Evolutionary conservation across 768 basidiomycete genomes (phyloP), one percentile per base, ranked within the genome.

Genomic region (Auricularia cornea): DNA sequence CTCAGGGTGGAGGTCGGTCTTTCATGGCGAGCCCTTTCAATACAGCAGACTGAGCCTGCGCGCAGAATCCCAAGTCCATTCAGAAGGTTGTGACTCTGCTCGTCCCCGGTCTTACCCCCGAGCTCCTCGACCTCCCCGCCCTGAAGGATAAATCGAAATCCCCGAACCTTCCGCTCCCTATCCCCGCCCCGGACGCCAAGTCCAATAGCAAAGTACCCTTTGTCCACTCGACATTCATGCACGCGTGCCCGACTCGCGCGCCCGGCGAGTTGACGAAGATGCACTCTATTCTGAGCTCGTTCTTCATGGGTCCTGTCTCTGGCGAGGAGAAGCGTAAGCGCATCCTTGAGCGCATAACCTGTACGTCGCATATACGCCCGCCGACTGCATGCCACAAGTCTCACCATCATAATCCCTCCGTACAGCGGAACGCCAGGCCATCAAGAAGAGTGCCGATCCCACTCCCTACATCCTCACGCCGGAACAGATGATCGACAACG

Each of bases 401-500:
- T 41, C 12, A 67, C 2, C 20, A 59, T 57, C 63, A 35, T 2
- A 56, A 51, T 64, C 69, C 35, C 35, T 1, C 35, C 10, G 35
- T 38, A 14, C 68, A 87, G 86, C 82, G 75, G 85, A 88, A 74
- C 79, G 79, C 61, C 76, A 76, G 54, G 8, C 10, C 16, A 26
- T 14, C 28, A 57, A 16, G n/a, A 80, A 82, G 66, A 81, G 86
- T 51, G 83, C 81, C 66, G 83, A 85, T 41, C 87, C 92, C 4
- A 71, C 83, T 60, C 79, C 85, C 62, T 96, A 92, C 74, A 70
- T 91, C 48, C 79, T 98, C 38, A 84, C 87, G 0, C 74, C 86
- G 28, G 86, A 91, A 65, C 89, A 95, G 71, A 95, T 98, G 93
- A 80, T 91, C 60, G 92, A 98, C 70, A 93, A 98, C 69, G 92